phyloP scores from a whole-genome alignment of 306 rosid species.

The Myrica gale region DNA sequence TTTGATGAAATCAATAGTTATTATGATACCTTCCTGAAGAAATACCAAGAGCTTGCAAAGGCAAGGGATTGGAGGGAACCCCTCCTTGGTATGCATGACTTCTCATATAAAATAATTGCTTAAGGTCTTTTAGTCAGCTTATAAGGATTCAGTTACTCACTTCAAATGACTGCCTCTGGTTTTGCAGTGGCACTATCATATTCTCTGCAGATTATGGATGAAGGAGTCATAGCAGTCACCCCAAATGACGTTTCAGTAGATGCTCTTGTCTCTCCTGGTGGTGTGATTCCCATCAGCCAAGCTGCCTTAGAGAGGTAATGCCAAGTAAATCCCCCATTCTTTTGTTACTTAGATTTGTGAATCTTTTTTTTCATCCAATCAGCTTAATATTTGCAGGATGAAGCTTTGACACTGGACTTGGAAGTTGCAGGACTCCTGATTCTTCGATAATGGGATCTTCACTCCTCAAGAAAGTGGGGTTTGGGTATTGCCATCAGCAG shows the following conservation, averaged over 20 bases:
- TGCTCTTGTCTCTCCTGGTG: constrained; percentile 74
- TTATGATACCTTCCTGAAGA: constrained; percentile 81
- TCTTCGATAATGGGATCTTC: background rate
- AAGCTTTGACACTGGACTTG: too few relatives aligned
- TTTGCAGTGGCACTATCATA: constrained; percentile 83
- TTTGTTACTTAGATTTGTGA: too few relatives aligned
- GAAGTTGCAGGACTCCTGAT: background rate
- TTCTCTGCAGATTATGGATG: constrained; percentile 80
- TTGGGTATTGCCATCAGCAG: background rate
- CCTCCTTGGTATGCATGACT: constrained; percentile 58
- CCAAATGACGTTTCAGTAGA: constrained; percentile 63
- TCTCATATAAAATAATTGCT: constrained; percentile 5
- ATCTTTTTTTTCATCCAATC: constrained; percentile 11
- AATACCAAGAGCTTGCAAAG: constrained; percentile 72
- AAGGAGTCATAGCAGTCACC: constrained; percentile 65
- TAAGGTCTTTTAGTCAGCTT: constrained; percentile 20
- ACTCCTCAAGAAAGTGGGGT: constrained; percentile 4
- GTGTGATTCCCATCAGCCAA: constrained; percentile 74
- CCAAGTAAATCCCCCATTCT: too few relatives aligned
- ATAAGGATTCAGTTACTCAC: constrained; percentile 5
- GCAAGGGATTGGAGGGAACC: constrained; percentile 77
- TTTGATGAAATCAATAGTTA: constrained; percentile 42
- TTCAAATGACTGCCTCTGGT: constrained; percentile 16
- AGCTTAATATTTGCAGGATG: too few relatives aligned
- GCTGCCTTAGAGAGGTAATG: constrained; percentile 62